A percentile compares a stretch with the other conserved stretches of the same genome.
These are phyloP conservation scores for Sugiyamaella marilandica DNA, from an alignment of 805 yeast genomes.

Conservation along the genomic window DNA sequence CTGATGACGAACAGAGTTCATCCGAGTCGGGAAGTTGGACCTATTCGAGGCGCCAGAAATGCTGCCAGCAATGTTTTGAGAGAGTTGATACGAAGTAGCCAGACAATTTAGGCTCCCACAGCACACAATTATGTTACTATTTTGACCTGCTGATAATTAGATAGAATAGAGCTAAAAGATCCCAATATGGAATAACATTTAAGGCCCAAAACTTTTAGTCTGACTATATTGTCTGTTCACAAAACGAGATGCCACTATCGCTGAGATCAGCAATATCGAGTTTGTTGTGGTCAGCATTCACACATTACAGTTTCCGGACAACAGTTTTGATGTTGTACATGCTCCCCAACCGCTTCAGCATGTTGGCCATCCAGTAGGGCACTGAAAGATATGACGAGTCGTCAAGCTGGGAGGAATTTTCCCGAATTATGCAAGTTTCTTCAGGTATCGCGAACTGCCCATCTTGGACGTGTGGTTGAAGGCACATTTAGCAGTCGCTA, in stretches of 20 bases:
- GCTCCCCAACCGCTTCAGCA: conserved; percentile 39
- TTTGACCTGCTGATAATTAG: no score
- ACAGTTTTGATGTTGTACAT: conserved; percentile 38
- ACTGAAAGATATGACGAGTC: conserved; percentile 37
- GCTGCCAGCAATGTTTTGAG: not conserved
- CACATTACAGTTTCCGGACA: conserved; percentile 34
- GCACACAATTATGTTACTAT: no score
- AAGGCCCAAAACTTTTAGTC: no score
- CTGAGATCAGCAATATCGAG: conserved; percentile 20
- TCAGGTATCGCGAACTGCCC: conserved; percentile 19
- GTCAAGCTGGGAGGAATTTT: conserved; percentile 34
- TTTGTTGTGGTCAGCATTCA: conserved; percentile 33
- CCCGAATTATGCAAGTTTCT: conserved; percentile 25
- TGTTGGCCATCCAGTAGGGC: conserved; percentile 34
- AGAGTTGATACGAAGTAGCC: not conserved
- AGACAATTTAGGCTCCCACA: no score
- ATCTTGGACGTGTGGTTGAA: conserved; percentile 16
- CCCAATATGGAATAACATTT: no score
- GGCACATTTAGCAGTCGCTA: conserved; percentile 15
- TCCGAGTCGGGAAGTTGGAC: conserved; percentile 11
- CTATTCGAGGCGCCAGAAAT: conserved; percentile 2
- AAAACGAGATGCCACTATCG: conserved; percentile 14
- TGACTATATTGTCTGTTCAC: no score
- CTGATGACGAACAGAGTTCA: conserved; percentile 17
- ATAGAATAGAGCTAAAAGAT: no score